Conservation (phyloP, 2,329 filamentous ascomycete species). For the Botrytis porri region DNA sequence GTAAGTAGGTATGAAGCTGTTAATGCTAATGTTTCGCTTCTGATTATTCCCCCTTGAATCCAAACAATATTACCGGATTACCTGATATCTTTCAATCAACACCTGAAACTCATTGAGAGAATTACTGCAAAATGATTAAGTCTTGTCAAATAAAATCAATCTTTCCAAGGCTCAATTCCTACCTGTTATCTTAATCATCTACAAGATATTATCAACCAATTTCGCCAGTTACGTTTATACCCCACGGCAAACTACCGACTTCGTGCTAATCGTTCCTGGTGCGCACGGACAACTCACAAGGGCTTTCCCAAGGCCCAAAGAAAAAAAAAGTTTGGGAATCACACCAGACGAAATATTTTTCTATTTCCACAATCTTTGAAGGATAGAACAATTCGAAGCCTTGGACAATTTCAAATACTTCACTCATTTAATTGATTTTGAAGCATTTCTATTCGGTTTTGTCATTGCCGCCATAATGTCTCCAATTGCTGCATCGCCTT, state of each 20-base stretch:
- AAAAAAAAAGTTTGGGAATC: conserved; percentile 18
- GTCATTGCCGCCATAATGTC: conserved; percentile 24
- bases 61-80: neutral
- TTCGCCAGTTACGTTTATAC: neutral
- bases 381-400: conserved; percentile 1
- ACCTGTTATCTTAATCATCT: neutral
- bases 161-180: neutral
- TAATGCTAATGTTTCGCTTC: neutral
- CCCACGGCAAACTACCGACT: neutral
- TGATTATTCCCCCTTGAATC: neutral
- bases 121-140: neutral
- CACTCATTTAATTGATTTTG: conserved; percentile 20
- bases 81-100: neutral
- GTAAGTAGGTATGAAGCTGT: neutral
- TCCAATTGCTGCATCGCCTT: conserved; percentile 35
- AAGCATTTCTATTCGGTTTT: conserved; percentile 3
- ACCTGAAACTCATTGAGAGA: neutral
- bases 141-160: neutral
- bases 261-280: neutral
- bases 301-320: neutral
- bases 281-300: conserved; percentile 13
- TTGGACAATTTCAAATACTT: neutral
- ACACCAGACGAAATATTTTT: conserved; percentile 16
- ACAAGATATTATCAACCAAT: neutral
- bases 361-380: conserved; percentile 7